Evolutionary conservation across 1,139 yeast species (phyloP).

Genomic region (Debaryomyces sp.): DNA sequence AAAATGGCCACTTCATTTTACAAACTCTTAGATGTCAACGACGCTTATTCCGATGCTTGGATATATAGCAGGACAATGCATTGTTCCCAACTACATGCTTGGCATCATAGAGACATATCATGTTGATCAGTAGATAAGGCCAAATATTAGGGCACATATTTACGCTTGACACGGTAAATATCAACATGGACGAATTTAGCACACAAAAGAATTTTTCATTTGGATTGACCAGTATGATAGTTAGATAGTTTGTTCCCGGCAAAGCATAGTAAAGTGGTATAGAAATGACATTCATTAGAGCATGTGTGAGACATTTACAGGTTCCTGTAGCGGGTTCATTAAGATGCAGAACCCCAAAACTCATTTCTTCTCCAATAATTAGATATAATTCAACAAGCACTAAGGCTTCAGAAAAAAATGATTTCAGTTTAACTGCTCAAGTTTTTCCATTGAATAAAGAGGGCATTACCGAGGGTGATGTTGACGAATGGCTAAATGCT

Average conservation of each 20-base stretch:
- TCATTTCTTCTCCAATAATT: constrained; percentile 3
- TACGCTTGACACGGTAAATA: constrained; percentile 1
- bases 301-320: constrained; percentile 13
- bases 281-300: constrained; percentile 16
- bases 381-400: constrained; percentile 9
- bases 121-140: background rate
- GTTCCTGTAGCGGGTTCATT: constrained; percentile 7
- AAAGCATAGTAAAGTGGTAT: background rate
- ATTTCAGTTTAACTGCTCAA: constrained; percentile 34
- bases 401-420: constrained; percentile 6
- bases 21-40: background rate
- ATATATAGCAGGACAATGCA: background rate
- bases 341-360: background rate
- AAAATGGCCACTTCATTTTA: background rate
- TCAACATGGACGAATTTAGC: background rate
- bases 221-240: background rate
- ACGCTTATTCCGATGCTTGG: background rate
- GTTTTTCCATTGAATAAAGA: constrained; percentile 44
- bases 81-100: no score
- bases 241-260: background rate
- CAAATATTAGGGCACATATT: background rate
- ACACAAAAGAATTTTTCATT: constrained; percentile 5
- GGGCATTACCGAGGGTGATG: constrained; percentile 54
- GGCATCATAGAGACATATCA: background rate
- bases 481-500: constrained; percentile 68